Evolutionary conservation across 805 yeast species (phyloP).

Genomic region (Isabelozyma pseudorhagii): DNA sequence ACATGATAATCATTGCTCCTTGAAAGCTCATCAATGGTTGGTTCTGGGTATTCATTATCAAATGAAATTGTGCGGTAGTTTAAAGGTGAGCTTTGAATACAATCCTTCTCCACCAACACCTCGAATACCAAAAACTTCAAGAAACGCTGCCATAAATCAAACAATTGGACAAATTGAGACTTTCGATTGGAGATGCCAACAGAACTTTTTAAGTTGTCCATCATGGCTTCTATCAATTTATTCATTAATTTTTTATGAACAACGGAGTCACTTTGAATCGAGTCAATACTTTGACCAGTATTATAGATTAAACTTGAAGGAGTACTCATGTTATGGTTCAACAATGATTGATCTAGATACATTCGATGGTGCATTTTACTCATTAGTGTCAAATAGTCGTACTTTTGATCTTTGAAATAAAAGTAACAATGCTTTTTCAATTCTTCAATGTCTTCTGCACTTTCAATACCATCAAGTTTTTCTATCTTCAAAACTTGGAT

Average conservation of each 20-base stretch:
- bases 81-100: not conserved
- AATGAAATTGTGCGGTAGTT: not conserved
- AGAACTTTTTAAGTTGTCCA: constrained; percentile 13
- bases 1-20: not conserved
- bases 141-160: constrained; percentile 18
- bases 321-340: constrained; percentile 3
- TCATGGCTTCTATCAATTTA: constrained; percentile 10
- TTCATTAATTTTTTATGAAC: constrained; percentile 9
- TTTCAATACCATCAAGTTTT: constrained; percentile 1
- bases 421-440: constrained; percentile 10
- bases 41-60: constrained; percentile 1
- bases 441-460: not conserved
- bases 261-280: constrained; percentile 4
- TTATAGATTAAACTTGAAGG: not conserved
- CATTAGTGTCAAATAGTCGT: constrained; percentile 18
- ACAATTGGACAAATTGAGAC: constrained; percentile 3
- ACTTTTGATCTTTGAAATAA: constrained; percentile 19
- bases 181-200: constrained; percentile 1
- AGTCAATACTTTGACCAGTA: constrained; percentile 1
- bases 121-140: constrained; percentile 14
- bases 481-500: constrained; percentile 7
- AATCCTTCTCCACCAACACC: constrained; percentile 3
- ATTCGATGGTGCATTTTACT: constrained; percentile 10
- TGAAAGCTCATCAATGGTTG: not conserved
- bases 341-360: constrained; percentile 9